A percentile compares a stretch with the other conserved stretches of the same genome.
Evolutionary conservation across 345 rosid species (phyloP).

Genomic region (Xanthoceras sorbifolium): DNA sequence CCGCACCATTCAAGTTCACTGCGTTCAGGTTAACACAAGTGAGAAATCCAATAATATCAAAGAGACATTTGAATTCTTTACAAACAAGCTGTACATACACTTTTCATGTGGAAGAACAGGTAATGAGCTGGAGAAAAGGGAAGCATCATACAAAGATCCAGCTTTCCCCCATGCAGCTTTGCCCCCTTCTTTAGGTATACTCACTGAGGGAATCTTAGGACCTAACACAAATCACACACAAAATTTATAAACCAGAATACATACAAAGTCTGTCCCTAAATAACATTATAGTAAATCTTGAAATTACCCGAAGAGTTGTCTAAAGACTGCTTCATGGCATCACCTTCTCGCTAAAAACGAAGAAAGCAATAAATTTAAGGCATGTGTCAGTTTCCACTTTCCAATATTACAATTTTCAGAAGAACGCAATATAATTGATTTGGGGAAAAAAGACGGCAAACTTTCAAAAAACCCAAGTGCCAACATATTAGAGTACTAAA

Average conservation of each 20-base stretch:
- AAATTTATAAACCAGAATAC: slow-evolving; percentile 12
- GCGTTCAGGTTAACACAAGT: slow-evolving; percentile 27
- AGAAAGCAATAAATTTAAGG: slow-evolving; percentile 5
- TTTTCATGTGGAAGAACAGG: slow-evolving; percentile 67
- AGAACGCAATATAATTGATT: neutral
- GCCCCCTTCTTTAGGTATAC: slow-evolving; percentile 34
- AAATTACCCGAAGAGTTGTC: slow-evolving; percentile 37
- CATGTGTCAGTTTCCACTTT: neutral
- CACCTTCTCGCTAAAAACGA: slow-evolving; percentile 24
- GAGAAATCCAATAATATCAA: slow-evolving; percentile 20
- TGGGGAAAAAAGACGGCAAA: neutral
- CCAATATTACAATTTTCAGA: neutral
- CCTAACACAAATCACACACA: slow-evolving; percentile 29
- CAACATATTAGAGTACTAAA: neutral
- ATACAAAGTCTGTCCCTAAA: neutral
- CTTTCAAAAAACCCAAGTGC: neutral
- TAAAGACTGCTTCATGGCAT: slow-evolving; percentile 42
- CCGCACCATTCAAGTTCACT: slow-evolving; percentile 51
- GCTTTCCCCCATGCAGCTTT: slow-evolving; percentile 42
- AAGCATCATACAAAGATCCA: slow-evolving; percentile 50
- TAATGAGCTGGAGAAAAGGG: slow-evolving; percentile 67
- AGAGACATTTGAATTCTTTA: neutral
- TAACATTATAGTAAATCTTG: neutral
- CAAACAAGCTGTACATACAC: slow-evolving; percentile 37
- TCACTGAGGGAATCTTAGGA: slow-evolving; percentile 30